phyloP scores from a whole-genome alignment of 2,329 filamentous ascomycete species.

The Fusarium guadeloupense region DNA sequence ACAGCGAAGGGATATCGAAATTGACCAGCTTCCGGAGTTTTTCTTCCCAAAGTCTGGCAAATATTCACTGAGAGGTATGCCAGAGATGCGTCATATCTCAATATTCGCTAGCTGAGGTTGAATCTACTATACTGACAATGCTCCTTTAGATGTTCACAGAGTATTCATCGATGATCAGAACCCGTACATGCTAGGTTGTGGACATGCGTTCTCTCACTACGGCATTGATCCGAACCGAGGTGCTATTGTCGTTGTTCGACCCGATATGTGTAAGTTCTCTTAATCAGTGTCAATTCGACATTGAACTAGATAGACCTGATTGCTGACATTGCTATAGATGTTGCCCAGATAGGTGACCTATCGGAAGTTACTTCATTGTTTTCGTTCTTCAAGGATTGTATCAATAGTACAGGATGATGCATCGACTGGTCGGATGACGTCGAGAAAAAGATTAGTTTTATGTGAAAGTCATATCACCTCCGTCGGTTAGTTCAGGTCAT shows the following conservation, averaged over 20 bases:
- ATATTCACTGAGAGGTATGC: conserved; percentile 3
- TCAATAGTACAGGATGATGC: not conserved
- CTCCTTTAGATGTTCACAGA: conserved; percentile 13
- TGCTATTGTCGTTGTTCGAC: conserved; percentile 25
- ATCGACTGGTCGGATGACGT: too few species aligned
- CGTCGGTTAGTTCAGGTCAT: too few species aligned
- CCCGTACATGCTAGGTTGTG: conserved; percentile 22
- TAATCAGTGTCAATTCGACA: accelerated
- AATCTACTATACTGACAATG: not conserved
- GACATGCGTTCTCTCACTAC: conserved; percentile 13
- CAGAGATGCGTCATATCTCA: accelerated
- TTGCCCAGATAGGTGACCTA: conserved; percentile 2
- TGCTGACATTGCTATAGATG: not conserved
- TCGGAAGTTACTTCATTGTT: not conserved
- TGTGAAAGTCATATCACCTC: too few species aligned
- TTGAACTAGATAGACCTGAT: accelerated
- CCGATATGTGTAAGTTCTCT: conserved; percentile 30
- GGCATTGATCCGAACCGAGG: conserved; percentile 20
- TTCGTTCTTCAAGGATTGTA: conserved; percentile 13
- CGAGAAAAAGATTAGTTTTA: too few species aligned
- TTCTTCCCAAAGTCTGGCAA: conserved; percentile 23
- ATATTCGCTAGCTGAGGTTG: not conserved
- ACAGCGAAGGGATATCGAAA: conserved; percentile 3
- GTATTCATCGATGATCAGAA: conserved; percentile 28
- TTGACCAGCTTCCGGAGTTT: conserved; percentile 12